phyloP scores from a whole-genome alignment of 352 stramenopile genomes.

The Globisporangium megalacanthum region DNA sequence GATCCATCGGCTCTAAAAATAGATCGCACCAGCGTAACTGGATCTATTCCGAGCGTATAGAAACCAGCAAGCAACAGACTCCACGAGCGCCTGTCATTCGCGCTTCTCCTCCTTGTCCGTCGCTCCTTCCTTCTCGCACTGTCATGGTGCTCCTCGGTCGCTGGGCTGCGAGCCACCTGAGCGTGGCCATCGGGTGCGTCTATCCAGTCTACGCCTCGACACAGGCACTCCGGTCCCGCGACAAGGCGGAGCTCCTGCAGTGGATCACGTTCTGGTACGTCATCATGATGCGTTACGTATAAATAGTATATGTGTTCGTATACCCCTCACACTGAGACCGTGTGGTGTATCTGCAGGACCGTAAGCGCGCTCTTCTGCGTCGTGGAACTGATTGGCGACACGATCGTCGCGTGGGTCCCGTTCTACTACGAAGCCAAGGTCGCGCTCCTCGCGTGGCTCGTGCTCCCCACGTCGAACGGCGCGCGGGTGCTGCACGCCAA shows the following conservation, averaged over 20 bases:
- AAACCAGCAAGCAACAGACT: too few relatives aligned
- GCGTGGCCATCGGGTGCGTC: conserved; percentile 47
- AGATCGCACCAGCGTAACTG: too few relatives aligned
- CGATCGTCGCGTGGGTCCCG: conserved; percentile 46
- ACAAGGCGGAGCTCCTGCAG: conserved; percentile 49
- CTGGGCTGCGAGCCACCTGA: conserved; percentile 40
- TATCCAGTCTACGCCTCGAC: conserved; percentile 66
- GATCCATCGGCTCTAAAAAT: too few relatives aligned
- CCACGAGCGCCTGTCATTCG: neutral
- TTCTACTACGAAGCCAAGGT: conserved; percentile 79
- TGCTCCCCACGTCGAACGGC: conserved; percentile 48
- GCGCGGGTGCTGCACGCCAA: conserved; percentile 44
- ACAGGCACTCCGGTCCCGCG: conserved; percentile 28
- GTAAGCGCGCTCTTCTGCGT: conserved; percentile 59
- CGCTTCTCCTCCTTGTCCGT: neutral
- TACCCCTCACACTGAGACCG: too few relatives aligned
- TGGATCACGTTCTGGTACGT: conserved; percentile 61
- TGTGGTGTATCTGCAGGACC: conserved; percentile 15
- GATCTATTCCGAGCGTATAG: too few relatives aligned
- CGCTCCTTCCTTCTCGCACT: neutral
- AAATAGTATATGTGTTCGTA: conserved; percentile 1
- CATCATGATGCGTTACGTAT: neutral
- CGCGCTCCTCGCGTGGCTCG: conserved; percentile 60
- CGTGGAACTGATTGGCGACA: conserved; percentile 56
- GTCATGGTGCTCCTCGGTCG: conserved; percentile 50